A percentile compares a stretch with the other conserved stretches of the same genome.
Conservation (phyloP, 1,284 basidiomycete species). For the Gymnopus androsaceus region DNA sequence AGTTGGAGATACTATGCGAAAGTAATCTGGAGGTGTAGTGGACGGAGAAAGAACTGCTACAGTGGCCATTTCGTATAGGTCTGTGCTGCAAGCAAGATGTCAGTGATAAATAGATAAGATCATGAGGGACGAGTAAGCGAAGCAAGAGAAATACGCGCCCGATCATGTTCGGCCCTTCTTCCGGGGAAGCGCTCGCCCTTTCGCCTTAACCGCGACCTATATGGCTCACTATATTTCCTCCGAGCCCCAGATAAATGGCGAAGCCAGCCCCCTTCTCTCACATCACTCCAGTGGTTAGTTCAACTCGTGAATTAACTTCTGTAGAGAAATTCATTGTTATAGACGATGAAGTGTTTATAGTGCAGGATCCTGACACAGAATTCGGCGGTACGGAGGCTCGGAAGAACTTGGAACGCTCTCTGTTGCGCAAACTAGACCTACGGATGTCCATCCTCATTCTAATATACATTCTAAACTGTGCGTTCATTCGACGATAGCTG, state of each 20-base stretch:
- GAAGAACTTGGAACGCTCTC: slow-evolving; percentile 12
- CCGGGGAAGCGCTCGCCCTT: too few relatives aligned
- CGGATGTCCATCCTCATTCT: slow-evolving; percentile 67
- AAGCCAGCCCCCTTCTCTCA: not conserved
- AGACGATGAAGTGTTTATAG: not conserved
- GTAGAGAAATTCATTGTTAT: not conserved
- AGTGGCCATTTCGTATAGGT: not conserved
- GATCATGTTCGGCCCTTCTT: too few relatives aligned
- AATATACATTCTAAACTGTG: slow-evolving; percentile 72
- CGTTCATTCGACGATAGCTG: slow-evolving; percentile 19
- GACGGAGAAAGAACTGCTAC: slow-evolving; percentile 34
- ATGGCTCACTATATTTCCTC: not conserved
- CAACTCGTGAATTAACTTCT: not conserved
- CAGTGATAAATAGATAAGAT: too few relatives aligned
- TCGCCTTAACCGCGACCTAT: too few relatives aligned
- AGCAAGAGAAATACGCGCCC: too few relatives aligned
- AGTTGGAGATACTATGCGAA: slow-evolving; percentile 60
- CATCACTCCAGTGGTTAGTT: not conserved
- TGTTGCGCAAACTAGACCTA: slow-evolving; percentile 64
- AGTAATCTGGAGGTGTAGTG: slow-evolving; percentile 57
- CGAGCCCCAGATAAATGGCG: not conserved
- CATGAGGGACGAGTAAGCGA: too few relatives aligned
- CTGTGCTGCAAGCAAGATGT: too few relatives aligned
- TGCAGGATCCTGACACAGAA: slow-evolving; percentile 30
- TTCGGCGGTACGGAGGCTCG: slow-evolving; percentile 43